phyloP scores from a whole-genome alignment of 2,329 filamentous ascomycete species.

The Fusarium acutatum region DNA sequence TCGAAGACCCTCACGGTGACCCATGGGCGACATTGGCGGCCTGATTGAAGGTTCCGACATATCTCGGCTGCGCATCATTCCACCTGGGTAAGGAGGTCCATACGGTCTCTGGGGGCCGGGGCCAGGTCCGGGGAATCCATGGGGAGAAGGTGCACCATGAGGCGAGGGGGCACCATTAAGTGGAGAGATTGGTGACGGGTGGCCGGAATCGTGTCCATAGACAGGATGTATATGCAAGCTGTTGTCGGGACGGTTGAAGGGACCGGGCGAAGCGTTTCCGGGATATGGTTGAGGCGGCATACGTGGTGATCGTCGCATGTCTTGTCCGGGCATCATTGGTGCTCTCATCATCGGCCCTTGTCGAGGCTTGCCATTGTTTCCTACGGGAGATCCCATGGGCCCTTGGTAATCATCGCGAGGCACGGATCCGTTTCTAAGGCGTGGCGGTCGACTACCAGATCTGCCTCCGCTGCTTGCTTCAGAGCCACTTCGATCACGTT shows the following conservation, averaged over 20 bases:
- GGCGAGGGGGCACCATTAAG: constrained; percentile 24
- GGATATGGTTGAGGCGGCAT: constrained; percentile 55
- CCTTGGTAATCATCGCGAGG: constrained; percentile 49
- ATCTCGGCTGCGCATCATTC: constrained; percentile 56
- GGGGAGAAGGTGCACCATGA: constrained; percentile 19
- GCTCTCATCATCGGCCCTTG: constrained; percentile 51
- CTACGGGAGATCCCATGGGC: constrained; percentile 33
- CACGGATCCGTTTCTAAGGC: constrained; percentile 50
- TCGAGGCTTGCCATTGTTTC: constrained; percentile 40
- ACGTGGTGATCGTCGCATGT: constrained; percentile 54
- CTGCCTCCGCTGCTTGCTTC: constrained; percentile 60
- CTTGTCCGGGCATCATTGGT: constrained; percentile 58
- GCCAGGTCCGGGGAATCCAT: constrained; percentile 22
- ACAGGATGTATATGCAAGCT: constrained; percentile 26
- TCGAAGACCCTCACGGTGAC: constrained; percentile 49
- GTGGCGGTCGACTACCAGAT: constrained; percentile 51
- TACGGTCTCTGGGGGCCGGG: constrained; percentile 20
- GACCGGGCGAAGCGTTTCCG: constrained; percentile 26
- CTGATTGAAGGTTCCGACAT: constrained; percentile 62
- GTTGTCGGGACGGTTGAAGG: constrained; percentile 37
- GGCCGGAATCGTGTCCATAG: constrained; percentile 49
- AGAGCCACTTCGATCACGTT: constrained; percentile 64
- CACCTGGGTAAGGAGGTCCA: constrained; percentile 14
- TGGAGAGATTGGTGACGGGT: constrained; percentile 57
- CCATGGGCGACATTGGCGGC: constrained; percentile 55